These are phyloP conservation scores for Panus rudis DNA, from an alignment of 768 basidiomycete genomes.

Conservation along the genomic window DNA sequence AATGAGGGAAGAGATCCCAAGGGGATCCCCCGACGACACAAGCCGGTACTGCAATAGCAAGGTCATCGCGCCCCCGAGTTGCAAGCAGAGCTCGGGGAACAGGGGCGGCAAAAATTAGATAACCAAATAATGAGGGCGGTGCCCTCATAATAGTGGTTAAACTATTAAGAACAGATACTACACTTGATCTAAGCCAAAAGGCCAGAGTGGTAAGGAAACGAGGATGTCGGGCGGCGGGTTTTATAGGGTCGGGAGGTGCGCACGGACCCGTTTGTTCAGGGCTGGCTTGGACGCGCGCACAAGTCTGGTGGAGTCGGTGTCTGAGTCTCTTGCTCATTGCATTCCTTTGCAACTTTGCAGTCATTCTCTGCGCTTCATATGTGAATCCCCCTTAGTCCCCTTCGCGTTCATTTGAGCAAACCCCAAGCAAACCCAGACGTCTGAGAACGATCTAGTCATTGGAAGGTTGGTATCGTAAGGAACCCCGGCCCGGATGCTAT, in stretches of 20 bases:
- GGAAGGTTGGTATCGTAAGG: too few relatives aligned
- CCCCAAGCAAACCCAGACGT: too few relatives aligned
- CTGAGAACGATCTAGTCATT: too few relatives aligned
- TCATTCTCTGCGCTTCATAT: too few relatives aligned
- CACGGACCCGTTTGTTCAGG: too few relatives aligned
- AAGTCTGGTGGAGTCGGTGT: too few relatives aligned
- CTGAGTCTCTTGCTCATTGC: too few relatives aligned
- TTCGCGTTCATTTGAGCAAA: too few relatives aligned
- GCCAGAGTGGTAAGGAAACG: conserved; percentile 40
- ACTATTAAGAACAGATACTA: conserved; percentile 70
- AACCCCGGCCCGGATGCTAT: too few relatives aligned
- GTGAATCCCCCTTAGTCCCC: too few relatives aligned
- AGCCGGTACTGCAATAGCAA: conserved; percentile 23
- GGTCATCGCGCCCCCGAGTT: conserved; percentile 24
- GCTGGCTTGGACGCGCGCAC: too few relatives aligned
- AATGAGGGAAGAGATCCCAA: neutral
- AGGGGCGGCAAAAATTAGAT: conserved; percentile 27
- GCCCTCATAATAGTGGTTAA: conserved; percentile 33
- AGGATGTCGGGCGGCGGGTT: neutral
- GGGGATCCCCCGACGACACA: conserved; percentile 25
- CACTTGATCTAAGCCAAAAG: conserved; percentile 75
- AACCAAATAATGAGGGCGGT: conserved; percentile 29
- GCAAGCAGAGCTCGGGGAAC: conserved; percentile 21
- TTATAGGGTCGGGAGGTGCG: neutral
- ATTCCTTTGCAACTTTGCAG: too few relatives aligned